Evolutionary conservation across 2,329 filamentous ascomycete genomes (phyloP), one percentile per base, ranked within the genome.

Genomic region (Parascedosporium putredinis): DNA sequence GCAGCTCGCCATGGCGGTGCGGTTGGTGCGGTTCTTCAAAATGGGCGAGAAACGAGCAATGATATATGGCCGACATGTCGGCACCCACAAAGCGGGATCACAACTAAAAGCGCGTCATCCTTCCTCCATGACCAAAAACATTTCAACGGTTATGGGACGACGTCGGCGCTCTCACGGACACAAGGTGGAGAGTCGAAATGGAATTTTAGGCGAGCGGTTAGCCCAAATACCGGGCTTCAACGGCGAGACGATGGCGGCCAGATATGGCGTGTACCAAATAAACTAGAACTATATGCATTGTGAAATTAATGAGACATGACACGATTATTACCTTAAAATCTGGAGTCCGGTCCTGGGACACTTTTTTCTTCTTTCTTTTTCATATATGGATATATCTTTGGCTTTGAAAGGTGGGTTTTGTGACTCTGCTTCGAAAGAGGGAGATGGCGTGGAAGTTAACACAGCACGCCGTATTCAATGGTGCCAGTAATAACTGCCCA

Each of bases 71-170:
- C 66, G 71, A 10, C 75, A 79, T 27, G 65, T 75, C 25, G 73
- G 75, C 34, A 36, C 42, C 8, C 43, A 42, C 5, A 42, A 45
- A 25, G 36, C 51, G 9, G 22, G 14, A 4, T 7, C 25, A 5
- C 27, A 36, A 22, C 24, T 9, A n/a, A 42, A 36, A 45, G 45
- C 16, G 36, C 27, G 24, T 40, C 50, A 1, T 49, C 50, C 5
- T 78, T 70, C 54, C 59, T 75, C 1, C 75, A 79, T 56, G 67
- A 75, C 53, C 63, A 67, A 29, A 57, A 6, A 75, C 68, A 50
- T 80, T 78, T 61, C 70, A 73, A 55, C 57, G 57, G 31, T 61
- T 81, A 22, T 81, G 77, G 77, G 65, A 75, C 48, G 70, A 76
- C 52, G 68, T 78, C 23, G 74, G 74, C 7, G 53, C 52, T 27